phyloP scores from a whole-genome alignment of 768 basidiomycete species.

The Rubroboletus pulcherrimus region DNA sequence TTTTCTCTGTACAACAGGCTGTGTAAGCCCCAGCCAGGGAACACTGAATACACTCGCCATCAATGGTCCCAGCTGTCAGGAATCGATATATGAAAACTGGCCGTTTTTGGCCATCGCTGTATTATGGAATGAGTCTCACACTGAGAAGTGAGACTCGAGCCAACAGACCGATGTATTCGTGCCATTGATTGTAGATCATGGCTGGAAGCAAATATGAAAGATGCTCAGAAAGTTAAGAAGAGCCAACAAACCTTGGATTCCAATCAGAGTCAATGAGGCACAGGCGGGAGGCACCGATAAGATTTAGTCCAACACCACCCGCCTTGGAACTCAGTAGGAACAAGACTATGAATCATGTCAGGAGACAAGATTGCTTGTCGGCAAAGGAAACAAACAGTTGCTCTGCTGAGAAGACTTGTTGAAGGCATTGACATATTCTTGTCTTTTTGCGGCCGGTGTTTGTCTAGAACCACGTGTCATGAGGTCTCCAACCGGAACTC shows the following conservation, averaged over 20 bases:
- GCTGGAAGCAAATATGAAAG: conserved; percentile 34
- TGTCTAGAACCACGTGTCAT: conserved; percentile 42
- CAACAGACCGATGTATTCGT: conserved; percentile 77
- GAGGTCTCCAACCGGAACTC: neutral
- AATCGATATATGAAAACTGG: conserved; percentile 89
- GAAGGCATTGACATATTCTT: conserved; percentile 85
- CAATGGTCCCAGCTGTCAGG: conserved; percentile 84
- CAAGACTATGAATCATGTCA: conserved; percentile 50
- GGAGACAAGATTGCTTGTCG: neutral
- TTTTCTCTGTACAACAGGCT: conserved; percentile 58
- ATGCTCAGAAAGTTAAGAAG: neutral
- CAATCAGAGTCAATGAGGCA: conserved; percentile 89
- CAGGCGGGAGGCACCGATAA: conserved; percentile 85
- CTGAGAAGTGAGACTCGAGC: neutral
- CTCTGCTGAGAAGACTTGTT: conserved; percentile 71
- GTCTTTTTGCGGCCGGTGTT: conserved; percentile 71
- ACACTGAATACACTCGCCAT: conserved; percentile 47
- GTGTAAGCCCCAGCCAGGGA: neutral
- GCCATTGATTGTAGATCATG: conserved; percentile 98
- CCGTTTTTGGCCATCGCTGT: conserved; percentile 89
- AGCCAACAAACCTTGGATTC: conserved; percentile 71
- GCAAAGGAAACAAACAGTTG: conserved; percentile 49
- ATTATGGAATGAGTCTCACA: conserved; percentile 9
- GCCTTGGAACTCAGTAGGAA: conserved; percentile 95
- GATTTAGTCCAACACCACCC: conserved; percentile 91